Percentiles rank a stretch among this genome's conserved stretches.
phyloP scores from a whole-genome alignment of 169 alveolate genomes.

The Cyclospora cayetanensis region DNA sequence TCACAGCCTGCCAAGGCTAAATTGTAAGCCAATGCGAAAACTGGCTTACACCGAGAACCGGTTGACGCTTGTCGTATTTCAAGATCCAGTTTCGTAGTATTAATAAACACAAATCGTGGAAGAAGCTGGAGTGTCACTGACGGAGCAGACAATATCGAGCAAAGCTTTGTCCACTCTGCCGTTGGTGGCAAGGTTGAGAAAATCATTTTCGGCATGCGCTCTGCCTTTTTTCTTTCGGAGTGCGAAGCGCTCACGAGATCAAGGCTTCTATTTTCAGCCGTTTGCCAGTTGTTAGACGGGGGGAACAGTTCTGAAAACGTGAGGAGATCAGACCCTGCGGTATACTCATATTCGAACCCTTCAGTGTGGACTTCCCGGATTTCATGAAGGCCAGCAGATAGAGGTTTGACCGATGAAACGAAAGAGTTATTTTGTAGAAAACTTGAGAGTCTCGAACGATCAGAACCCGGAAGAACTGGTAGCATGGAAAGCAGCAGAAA shows the following conservation, averaged over 20 bases:
- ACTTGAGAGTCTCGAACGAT: neutral
- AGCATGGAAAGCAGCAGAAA: neutral
- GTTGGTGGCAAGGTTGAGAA: neutral
- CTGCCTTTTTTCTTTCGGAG: neutral
- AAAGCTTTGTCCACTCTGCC: neutral
- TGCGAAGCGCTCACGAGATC: neutral
- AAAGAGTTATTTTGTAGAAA: neutral
- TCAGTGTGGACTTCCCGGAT: neutral
- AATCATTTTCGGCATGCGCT: neutral
- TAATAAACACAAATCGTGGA: neutral
- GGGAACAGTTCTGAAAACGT: neutral
- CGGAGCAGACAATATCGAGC: neutral
- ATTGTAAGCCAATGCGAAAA: neutral
- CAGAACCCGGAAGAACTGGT: neutral
- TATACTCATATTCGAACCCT: neutral
- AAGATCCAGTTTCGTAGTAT: neutral
- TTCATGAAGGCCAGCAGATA: neutral
- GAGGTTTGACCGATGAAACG: neutral
- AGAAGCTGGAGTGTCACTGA: neutral
- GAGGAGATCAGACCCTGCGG: neutral
- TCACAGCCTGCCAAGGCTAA: neutral
- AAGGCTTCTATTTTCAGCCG: neutral
- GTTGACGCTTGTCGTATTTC: constrained; percentile 10
- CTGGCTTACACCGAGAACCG: neutral
- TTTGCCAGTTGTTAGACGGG: neutral